phyloP scores from a whole-genome alignment of 2,329 filamentous ascomycete species.

The Diaporthe australafricana region DNA sequence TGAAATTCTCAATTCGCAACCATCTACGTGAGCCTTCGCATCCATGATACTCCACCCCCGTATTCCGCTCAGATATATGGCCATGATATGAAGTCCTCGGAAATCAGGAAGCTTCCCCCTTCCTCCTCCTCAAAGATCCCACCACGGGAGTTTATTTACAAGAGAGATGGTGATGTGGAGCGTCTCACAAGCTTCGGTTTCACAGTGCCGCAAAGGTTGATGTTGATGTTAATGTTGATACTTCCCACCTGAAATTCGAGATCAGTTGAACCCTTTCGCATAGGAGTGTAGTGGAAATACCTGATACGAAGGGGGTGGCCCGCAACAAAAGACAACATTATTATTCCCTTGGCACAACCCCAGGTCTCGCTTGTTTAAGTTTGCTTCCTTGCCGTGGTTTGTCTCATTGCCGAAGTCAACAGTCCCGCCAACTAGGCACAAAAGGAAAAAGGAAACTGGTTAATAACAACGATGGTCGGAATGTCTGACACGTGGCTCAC shows the following conservation, averaged over 20 bases:
- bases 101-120: no score
- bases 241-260: background rate
- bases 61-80: no score
- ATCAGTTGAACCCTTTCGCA: background rate
- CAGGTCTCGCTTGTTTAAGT: background rate
- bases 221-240: constrained; percentile 16
- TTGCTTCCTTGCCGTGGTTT: background rate
- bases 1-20: no score
- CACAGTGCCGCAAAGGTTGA: constrained; percentile 3
- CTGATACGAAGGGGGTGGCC: background rate
- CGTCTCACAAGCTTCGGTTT: background rate
- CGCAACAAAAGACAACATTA: background rate
- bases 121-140: no score
- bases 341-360: constrained; percentile 2
- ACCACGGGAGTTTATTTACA: no score
- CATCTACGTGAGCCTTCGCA: no score
- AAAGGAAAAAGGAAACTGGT: background rate
- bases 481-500: background rate
- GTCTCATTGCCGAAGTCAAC: constrained; percentile 10
- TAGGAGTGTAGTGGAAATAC: background rate
- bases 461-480: background rate
- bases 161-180: background rate
- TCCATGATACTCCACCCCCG: no score
- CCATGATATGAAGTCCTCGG: no score
- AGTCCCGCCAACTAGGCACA: background rate